Percentiles rank a stretch among this genome's conserved stretches.
Evolutionary conservation across 2,329 filamentous ascomycete species (phyloP).

Genomic region (Onygena corvina): DNA sequence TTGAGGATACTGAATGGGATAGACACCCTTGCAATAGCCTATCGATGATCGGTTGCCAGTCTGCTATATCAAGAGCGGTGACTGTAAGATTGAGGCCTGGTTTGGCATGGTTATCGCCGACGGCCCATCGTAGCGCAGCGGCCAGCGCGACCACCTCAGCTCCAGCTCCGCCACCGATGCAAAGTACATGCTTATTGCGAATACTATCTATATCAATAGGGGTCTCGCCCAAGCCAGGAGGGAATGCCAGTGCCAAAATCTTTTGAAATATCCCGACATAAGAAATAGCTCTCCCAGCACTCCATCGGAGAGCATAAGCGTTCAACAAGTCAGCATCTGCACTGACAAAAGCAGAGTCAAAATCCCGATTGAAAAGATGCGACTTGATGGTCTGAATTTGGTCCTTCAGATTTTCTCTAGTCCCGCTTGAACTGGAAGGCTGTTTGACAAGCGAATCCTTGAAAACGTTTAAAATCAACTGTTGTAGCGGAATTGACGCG

Average conservation of each 20-base stretch:
- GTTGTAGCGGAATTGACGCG: constrained; percentile 46
- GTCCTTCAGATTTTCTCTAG: constrained; percentile 37
- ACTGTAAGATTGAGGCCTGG: constrained; percentile 32
- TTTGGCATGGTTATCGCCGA: background rate
- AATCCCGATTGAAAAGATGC: constrained; percentile 76
- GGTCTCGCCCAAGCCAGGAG: background rate
- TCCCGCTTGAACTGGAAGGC: constrained; percentile 16
- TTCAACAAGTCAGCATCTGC: constrained; percentile 56
- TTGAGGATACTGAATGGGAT: constrained; percentile 22
- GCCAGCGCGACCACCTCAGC: constrained; percentile 55
- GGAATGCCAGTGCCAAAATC: background rate
- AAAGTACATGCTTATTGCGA: constrained; percentile 34
- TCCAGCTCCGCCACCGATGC: constrained; percentile 54
- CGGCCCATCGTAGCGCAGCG: constrained; percentile 34
- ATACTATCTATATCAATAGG: background rate
- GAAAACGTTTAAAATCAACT: constrained; percentile 63
- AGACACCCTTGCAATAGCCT: constrained; percentile 48
- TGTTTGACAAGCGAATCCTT: constrained; percentile 49
- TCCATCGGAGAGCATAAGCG: constrained; percentile 84
- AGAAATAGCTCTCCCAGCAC: constrained; percentile 68
- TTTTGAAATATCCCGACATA: constrained; percentile 53
- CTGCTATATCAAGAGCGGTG: constrained; percentile 66
- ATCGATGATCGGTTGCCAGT: constrained; percentile 56
- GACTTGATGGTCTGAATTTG: constrained; percentile 72
- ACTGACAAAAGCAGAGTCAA: constrained; percentile 58